A percentile compares a stretch with the other conserved stretches of the same genome.
Conservation (phyloP, 2,329 filamentous ascomycete species). For the Neophaeococcomyces mojaviensis region DNA sequence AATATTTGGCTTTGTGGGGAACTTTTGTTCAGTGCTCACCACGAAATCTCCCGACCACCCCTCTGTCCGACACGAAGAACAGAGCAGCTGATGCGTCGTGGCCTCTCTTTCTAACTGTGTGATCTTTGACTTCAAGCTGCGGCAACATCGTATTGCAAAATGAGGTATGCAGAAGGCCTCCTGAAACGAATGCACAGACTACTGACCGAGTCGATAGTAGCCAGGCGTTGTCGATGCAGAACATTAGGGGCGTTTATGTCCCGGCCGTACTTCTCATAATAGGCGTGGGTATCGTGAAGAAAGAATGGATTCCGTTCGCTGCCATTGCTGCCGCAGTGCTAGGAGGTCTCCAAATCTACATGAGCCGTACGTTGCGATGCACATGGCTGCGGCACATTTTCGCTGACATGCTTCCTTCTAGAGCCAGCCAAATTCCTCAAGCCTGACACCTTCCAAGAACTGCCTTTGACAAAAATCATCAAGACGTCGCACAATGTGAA, state of each 20-base stretch:
- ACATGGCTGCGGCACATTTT: too few relatives aligned
- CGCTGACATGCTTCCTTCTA: background rate
- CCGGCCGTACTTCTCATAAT: conserved; percentile 71
- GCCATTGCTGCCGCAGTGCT: conserved; percentile 58
- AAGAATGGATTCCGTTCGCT: conserved; percentile 67
- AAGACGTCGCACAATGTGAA: conserved; percentile 96
- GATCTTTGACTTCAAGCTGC: too few relatives aligned
- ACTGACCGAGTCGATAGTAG: conserved; percentile 10
- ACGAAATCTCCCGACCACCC: background rate
- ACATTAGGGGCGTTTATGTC: conserved; percentile 74
- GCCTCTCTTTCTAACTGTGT: background rate
- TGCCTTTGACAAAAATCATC: conserved; percentile 89
- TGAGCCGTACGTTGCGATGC: conserved; percentile 46
- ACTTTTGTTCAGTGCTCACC: background rate
- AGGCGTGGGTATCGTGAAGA: conserved; percentile 70
- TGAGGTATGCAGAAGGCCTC: background rate
- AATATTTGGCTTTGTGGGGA: background rate
- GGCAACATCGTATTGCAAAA: background rate
- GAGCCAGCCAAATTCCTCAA: conserved; percentile 52
- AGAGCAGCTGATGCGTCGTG: background rate
- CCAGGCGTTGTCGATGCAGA: conserved; percentile 37
- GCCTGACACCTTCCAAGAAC: conserved; percentile 81
- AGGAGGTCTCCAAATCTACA: conserved; percentile 63
- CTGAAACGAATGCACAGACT: background rate
- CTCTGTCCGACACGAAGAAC: background rate